These are phyloP conservation scores for Datura wrightii DNA, from an alignment of 257 asterid genomes.

Conservation along the genomic window DNA sequence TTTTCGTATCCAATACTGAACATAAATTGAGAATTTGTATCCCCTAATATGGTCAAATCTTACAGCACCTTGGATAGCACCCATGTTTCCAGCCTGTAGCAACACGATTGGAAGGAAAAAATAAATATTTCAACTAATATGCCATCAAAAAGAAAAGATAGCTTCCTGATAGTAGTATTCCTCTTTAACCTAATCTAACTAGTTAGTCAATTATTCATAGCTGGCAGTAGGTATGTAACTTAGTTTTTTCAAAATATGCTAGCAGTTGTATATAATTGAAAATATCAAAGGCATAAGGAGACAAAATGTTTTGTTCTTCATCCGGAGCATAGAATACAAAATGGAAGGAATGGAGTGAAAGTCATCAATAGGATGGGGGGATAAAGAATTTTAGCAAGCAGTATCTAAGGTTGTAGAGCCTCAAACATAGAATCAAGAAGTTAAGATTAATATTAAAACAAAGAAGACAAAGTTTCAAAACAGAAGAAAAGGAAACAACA, in stretches of 20 bases:
- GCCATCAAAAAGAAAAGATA: not conserved
- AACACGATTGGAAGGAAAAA: not conserved
- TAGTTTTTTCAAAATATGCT: not conserved
- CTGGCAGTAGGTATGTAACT: not conserved
- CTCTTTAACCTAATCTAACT: not conserved
- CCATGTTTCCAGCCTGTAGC: slow-evolving; percentile 76
- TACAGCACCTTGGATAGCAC: slow-evolving; percentile 86
- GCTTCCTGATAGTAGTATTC: not conserved
- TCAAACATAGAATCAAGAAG: too few species aligned
- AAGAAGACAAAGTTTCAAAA: too few species aligned
- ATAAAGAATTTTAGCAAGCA: too few species aligned
- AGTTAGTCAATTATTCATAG: not conserved
- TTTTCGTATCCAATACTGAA: slow-evolving; percentile 85
- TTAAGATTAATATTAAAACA: too few species aligned
- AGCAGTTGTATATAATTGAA: not conserved
- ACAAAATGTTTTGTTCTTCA: too few species aligned
- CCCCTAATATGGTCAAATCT: slow-evolving; percentile 81
- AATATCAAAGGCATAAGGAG: not conserved
- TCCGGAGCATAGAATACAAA: too few species aligned
- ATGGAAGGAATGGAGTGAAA: too few species aligned
- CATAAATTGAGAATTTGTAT: slow-evolving; percentile 86
- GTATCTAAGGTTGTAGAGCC: too few species aligned
- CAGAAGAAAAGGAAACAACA: too few species aligned
- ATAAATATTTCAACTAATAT: slow-evolving; percentile 20
- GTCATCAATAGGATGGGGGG: too few species aligned